These are phyloP conservation scores for Inonotus obliquus DNA, from an alignment of 1,284 basidiomycete species.

Conservation along the genomic window DNA sequence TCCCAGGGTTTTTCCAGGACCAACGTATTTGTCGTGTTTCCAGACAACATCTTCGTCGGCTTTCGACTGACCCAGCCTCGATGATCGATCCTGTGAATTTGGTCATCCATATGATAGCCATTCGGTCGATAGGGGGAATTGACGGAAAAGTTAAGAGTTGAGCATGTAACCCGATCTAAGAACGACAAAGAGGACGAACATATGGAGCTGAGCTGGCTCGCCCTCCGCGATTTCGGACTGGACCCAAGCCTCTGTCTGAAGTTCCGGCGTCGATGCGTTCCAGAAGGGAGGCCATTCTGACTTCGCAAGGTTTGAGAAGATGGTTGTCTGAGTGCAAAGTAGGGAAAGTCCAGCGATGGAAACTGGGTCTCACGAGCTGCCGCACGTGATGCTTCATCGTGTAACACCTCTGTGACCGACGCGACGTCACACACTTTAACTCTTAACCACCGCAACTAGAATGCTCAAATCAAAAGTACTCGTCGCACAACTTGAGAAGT, in stretches of 20 bases:
- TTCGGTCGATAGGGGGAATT: neutral
- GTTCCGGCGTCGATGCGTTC: conserved; percentile 56
- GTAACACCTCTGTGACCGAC: neutral
- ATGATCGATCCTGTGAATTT: conserved; percentile 26
- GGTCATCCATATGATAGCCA: conserved; percentile 8
- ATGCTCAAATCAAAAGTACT: neutral
- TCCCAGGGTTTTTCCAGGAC: conserved; percentile 55
- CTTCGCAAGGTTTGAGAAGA: neutral
- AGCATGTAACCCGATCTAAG: neutral
- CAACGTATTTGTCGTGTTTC: conserved; percentile 69
- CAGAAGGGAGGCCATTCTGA: conserved; percentile 56
- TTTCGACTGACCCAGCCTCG: conserved; percentile 49
- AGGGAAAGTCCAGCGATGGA: neutral
- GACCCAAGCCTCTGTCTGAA: conserved; percentile 39
- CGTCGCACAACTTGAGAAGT: neutral
- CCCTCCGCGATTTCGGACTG: conserved; percentile 50
- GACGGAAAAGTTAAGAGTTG: neutral
- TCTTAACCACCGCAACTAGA: neutral
- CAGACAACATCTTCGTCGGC: conserved; percentile 63
- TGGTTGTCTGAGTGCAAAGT: neutral
- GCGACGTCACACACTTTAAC: neutral
- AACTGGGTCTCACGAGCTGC: neutral
- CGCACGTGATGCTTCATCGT: neutral
- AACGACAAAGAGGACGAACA: conserved; percentile 46
- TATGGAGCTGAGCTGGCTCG: conserved; percentile 53